A percentile compares a stretch with the other conserved stretches of the same genome.
Evolutionary conservation across 805 yeast species (phyloP).

Genomic region (Spathaspora passalidarum): DNA sequence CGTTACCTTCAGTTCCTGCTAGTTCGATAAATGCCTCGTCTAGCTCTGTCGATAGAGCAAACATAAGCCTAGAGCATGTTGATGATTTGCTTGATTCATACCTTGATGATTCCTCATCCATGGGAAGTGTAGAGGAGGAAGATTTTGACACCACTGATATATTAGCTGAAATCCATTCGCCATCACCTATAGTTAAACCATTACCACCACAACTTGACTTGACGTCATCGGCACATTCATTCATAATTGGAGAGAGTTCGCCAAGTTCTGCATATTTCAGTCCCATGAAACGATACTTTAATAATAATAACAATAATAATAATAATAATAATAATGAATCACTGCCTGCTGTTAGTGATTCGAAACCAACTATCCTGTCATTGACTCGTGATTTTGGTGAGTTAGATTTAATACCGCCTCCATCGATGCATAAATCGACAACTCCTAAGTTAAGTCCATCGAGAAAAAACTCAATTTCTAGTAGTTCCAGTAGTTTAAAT

Average conservation of each 20-base stretch:
- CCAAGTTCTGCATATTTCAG: conserved; percentile 35
- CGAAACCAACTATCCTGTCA: conserved; percentile 31
- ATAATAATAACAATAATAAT: conserved; percentile 20
- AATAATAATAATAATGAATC: conserved; percentile 2
- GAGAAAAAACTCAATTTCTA: conserved; percentile 26
- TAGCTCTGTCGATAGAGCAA: conserved; percentile 4
- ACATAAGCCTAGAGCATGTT: conserved; percentile 33
- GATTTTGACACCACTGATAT: conserved; percentile 14
- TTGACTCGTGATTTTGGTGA: conserved; percentile 14
- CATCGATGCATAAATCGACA: conserved; percentile 27
- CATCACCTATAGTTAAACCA: neutral
- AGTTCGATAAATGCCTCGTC: neutral
- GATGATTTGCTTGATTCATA: conserved; percentile 43
- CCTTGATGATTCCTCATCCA: conserved; percentile 28
- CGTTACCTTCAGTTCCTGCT: conserved; percentile 6
- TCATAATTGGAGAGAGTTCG: conserved; percentile 38
- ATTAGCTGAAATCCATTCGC: conserved; percentile 5
- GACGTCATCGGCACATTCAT: conserved; percentile 12
- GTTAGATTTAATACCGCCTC: conserved; percentile 30
- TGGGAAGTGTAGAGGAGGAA: conserved; percentile 17
- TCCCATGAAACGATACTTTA: conserved; percentile 36
- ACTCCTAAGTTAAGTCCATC: conserved; percentile 10
- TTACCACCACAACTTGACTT: conserved; percentile 9
- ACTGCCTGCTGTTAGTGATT: conserved; percentile 5
- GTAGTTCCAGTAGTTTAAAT: conserved; percentile 39